These are phyloP conservation scores for Tetragonia tetragonoides DNA, from an alignment of 148 eudicot species.

Conservation along the genomic window DNA sequence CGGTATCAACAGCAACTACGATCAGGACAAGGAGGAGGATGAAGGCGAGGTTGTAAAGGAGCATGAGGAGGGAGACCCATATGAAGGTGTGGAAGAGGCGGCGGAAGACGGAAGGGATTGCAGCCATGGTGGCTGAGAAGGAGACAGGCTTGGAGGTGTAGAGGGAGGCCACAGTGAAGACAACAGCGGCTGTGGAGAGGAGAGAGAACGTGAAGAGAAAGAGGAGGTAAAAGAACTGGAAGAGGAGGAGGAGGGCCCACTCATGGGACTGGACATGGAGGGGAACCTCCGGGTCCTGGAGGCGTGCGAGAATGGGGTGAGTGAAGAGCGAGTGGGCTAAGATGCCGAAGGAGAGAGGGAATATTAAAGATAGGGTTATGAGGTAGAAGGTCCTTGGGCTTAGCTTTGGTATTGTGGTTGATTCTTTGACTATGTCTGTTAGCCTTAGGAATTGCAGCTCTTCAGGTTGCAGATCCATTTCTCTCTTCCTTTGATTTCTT, in stretches of 20 bases:
- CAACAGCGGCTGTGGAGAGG: conserved; percentile 87
- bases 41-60: conserved; percentile 51
- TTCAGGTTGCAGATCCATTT: conserved; percentile 85
- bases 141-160: conserved; percentile 79
- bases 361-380: conserved; percentile 74
- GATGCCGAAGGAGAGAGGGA: conserved; percentile 93
- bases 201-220: conserved; percentile 88
- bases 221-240: conserved; percentile 76
- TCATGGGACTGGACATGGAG: conserved; percentile 38
- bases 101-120: conserved; percentile 67
- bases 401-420: conserved; percentile 67
- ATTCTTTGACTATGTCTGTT: conserved; percentile 54
- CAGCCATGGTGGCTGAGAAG: conserved; percentile 55
- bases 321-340: conserved; percentile 94
- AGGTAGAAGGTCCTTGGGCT: conserved; percentile 79
- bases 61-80: conserved; percentile 71
- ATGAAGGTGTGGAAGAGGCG: conserved; percentile 75
- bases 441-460: conserved; percentile 71
- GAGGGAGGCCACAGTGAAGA: conserved; percentile 90
- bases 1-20: conserved; percentile 54
- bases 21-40: conserved; percentile 48
- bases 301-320: conserved; percentile 63
- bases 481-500: neutral
- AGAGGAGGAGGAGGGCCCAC: conserved; percentile 60
- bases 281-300: conserved; percentile 43